Evolutionary conservation across 129 eudicot species (phyloP), one percentile per base, ranked within the genome.

Genomic region (Heracleum sosnowskyi): DNA sequence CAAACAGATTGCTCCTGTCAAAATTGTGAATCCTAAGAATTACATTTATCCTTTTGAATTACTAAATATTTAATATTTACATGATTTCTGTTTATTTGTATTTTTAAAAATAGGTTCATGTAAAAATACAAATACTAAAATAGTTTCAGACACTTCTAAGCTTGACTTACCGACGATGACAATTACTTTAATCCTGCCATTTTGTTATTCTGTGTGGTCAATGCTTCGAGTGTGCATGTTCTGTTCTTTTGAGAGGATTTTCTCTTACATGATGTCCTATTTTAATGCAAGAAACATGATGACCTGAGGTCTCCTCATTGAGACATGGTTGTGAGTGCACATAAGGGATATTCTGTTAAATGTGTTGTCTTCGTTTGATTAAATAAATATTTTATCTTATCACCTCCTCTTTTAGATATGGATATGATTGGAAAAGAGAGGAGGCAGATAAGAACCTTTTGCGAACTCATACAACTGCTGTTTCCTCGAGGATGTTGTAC

Each of bases 381-480:
- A 28, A 29, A 49, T 40, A 12, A 60, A n/a, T 55, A 24, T n/a
- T 55, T 37, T 8, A 24, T 3, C 13, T 57, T 5, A 24, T 24
- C 7, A 57, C n/a, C 31, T 8, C 34, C 31, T 87, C 76, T 64
- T 81, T 75, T 71, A 96, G 99, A 71, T 96, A 96, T 86, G 93
- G 89, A 64, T 93, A 89, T 82, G 92, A 86, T n/a, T 93, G 98
- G 98, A 91, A 91, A 87, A 86, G 97, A 81, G 95, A 93, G 78
- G 98, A 93, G 82, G 98, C 98, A 73, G 75, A 87, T 78, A 93
- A 93, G 74, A 93, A 93, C 79, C 91, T 93, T 83, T 81, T 93
- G 76, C 85, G 98, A 76, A 93, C 98, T 76, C 98, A 93, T 81
- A 91, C 98, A 57, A 93, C 98, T 81, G 98, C 98, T 57, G 98